A percentile compares a stretch with the other conserved stretches of the same genome.
Conservation (phyloP, 148 eudicot species). For the Rhododendron simsii region DNA sequence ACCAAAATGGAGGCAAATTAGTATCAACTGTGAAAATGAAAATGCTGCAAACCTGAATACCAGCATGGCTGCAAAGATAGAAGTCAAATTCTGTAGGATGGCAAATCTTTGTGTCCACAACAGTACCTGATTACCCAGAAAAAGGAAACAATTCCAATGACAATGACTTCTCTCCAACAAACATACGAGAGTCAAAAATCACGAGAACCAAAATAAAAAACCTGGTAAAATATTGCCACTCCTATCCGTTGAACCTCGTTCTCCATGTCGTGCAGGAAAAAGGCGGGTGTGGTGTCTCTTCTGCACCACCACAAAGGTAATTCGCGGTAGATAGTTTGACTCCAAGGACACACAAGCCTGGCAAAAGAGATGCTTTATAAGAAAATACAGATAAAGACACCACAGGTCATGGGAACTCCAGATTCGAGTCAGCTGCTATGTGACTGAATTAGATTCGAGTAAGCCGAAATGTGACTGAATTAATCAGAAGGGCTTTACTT, state of each 20-base stretch:
- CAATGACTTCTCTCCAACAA: background rate
- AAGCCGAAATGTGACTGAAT: background rate
- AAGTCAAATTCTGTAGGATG: constrained; percentile 67
- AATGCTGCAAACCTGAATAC: constrained; percentile 57
- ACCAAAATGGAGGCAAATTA: background rate
- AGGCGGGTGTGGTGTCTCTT: constrained; percentile 94
- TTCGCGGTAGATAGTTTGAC: constrained; percentile 49
- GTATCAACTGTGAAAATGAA: background rate
- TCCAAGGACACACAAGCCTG: constrained; percentile 75
- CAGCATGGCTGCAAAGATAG: constrained; percentile 78
- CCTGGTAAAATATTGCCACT: constrained; percentile 95
- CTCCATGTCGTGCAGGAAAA: constrained; percentile 38
- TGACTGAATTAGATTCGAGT: no score
- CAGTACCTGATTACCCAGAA: constrained; percentile 44
- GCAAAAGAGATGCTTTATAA: background rate
- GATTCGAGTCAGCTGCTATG: background rate
- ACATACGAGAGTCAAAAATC: background rate
- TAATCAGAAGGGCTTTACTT: background rate
- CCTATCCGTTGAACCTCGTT: constrained; percentile 43
- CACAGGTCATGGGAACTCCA: background rate
- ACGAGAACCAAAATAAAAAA: constrained; percentile 5
- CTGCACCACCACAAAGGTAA: constrained; percentile 89
- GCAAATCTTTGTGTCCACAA: constrained; percentile 58
- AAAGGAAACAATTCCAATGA: background rate
- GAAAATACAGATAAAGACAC: background rate